phyloP scores from a whole-genome alignment of 1,139 yeast genomes.

The Pichia sp. region DNA sequence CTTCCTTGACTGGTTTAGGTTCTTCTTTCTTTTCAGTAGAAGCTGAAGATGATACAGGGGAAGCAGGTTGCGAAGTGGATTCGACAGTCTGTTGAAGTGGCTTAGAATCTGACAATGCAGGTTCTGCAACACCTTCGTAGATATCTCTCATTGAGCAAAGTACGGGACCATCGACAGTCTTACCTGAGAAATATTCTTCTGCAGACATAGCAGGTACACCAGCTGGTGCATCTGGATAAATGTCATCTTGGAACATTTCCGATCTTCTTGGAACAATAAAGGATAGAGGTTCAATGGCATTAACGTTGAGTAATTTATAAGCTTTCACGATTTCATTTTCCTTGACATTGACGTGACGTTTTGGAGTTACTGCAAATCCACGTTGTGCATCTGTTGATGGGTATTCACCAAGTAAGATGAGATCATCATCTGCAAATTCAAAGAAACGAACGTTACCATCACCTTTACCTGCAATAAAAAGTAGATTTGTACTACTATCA shows the following conservation, averaged over 20 bases:
- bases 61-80: not conserved
- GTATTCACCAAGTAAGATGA: conserved; percentile 77
- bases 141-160: conserved; percentile 68
- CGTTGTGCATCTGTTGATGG: conserved; percentile 90
- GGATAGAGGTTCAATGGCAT: conserved; percentile 78
- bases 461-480: conserved; percentile 94
- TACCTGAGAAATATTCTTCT: conserved; percentile 73
- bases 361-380: conserved; percentile 89
- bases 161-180: conserved; percentile 75
- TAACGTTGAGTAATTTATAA: conserved; percentile 80
- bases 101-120: conserved; percentile 26
- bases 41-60: no score
- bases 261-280: conserved; percentile 91
- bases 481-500: conserved; percentile 71
- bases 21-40: conserved; percentile 16
- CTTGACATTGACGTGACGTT: conserved; percentile 64
- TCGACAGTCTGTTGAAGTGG: conserved; percentile 4
- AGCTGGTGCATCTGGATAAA: conserved; percentile 88
- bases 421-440: conserved; percentile 77
- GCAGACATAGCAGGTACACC: conserved; percentile 71
- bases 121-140: conserved; percentile 61
- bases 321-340: conserved; percentile 80
- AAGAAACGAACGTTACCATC: conserved; percentile 95
- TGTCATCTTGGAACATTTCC: conserved; percentile 87
- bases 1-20: conserved; percentile 11